Evolutionary conservation across 768 basidiomycete genomes (phyloP), one percentile per base, ranked within the genome.

Genomic region (Tricholoma furcatifolium): DNA sequence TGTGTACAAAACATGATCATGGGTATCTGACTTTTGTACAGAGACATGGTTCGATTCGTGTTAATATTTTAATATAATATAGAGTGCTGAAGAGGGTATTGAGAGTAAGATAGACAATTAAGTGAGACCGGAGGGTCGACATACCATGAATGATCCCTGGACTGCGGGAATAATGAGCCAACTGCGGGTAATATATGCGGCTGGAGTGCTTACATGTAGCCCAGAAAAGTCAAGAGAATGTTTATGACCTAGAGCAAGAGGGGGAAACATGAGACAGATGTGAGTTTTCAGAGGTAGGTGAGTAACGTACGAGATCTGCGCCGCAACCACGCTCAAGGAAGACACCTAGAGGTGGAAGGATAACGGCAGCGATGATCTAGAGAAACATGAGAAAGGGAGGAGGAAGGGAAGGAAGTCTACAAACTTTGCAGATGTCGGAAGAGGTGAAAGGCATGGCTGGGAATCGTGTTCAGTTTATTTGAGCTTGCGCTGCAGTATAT

Each of bases 281-380:
- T 14, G 43, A 47, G 64, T 23, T 45, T 44, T n/a, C n/a, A n/a
- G 41, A 15, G 34, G 30, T 17, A 40, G 40, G 12, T 24, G 11
- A 54, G 31, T 24, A 47, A 79, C 84, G 47, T 62, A 88, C 83
- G 40, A 95, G 69, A 67, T 94, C 91, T 18, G 80, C 82, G 32
- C 75, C 73, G 65, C 91, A 94, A 21, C 93, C 93, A 48, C 90
- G 80, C 73, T 95, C 92, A 21, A 95, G 71, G 73, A 93, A 93
- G 21, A 96, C 93, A 51, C 87, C 92, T 2, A 96, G 65, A 53
- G 93, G 93, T 9, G 92, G 91, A 12, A 92, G 61, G 65, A 91
- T 60, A 70, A 92, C 76, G 54, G 89, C 89, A 50, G 83, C 61
- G 54, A 79, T 58, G 57, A 74, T 72, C 83, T 87, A 59, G 43